These are phyloP conservation scores for Diaporthe capsici DNA, from an alignment of 2,329 filamentous ascomycete species.

Conservation along the genomic window DNA sequence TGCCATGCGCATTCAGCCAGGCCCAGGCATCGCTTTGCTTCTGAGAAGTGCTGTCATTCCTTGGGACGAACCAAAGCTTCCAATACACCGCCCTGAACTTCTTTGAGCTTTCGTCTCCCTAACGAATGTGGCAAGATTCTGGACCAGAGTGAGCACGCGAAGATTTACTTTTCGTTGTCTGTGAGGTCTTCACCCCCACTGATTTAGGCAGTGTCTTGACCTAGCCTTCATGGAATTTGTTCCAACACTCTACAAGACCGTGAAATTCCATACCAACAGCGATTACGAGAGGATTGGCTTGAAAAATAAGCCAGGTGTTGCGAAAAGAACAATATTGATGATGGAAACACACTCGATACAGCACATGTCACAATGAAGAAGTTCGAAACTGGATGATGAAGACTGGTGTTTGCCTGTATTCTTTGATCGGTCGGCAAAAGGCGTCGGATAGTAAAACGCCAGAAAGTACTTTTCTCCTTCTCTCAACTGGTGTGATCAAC, in stretches of 20 bases:
- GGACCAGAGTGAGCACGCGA: not conserved
- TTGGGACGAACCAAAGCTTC: not conserved
- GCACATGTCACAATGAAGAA: not conserved
- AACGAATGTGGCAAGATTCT: not conserved
- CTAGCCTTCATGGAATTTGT: not conserved
- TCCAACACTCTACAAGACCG: not conserved
- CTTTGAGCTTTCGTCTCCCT: too few species aligned
- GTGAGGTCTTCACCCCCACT: not conserved
- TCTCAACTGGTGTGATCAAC: not conserved
- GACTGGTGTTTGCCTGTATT: not conserved
- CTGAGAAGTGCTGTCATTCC: not conserved
- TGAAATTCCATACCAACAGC: too few species aligned
- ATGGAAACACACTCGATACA: not conserved
- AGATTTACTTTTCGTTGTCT: not conserved
- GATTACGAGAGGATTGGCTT: rapidly evolving
- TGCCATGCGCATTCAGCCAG: not conserved
- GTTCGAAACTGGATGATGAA: not conserved
- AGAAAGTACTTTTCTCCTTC: not conserved
- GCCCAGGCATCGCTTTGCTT: not conserved
- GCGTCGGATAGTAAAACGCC: not conserved
- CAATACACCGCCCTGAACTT: not conserved
- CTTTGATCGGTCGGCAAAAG: not conserved
- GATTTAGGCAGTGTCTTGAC: not conserved
- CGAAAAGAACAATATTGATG: not conserved
- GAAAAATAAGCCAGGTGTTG: too few species aligned